Conservation (phyloP, 208 protist genomes). For the Acanthamoeba castellanii region DNA sequence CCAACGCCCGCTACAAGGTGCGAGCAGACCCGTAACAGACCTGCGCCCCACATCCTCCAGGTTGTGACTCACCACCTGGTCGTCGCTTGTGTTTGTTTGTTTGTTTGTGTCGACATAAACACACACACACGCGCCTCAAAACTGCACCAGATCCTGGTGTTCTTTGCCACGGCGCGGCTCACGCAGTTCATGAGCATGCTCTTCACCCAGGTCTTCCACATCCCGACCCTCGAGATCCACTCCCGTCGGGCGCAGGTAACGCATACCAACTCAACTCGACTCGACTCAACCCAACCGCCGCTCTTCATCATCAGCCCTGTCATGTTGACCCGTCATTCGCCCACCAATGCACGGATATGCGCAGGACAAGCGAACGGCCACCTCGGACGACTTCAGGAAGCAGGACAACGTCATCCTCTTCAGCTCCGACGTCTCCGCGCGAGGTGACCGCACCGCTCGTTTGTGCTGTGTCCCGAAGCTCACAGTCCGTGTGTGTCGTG, state of each 20-base stretch:
- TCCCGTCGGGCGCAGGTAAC: conserved; percentile 93
- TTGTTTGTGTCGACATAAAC: background rate
- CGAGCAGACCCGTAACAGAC: background rate
- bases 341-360: conserved; percentile 85
- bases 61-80: background rate
- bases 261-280: no score
- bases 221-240: conserved; percentile 99
- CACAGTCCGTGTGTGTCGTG: no score
- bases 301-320: no score
- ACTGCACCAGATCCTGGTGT: conserved; percentile 98
- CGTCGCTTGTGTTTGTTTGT: no score
- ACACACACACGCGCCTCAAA: background rate
- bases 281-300: no score
- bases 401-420: conserved; percentile 97
- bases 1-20: background rate
- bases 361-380: conserved; percentile 98
- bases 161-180: conserved; percentile 97
- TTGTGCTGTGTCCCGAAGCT: no score
- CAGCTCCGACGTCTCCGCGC: conserved; percentile 99
- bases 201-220: conserved; percentile 98
- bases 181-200: conserved; percentile 99
- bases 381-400: conserved; percentile 99
- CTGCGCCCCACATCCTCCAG: background rate
- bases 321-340: no score
- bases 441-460: conserved; percentile 87